A percentile compares a stretch with the other conserved stretches of the same genome.
These are phyloP conservation scores for Mycena kentingensis DNA, from an alignment of 768 basidiomycete species.

Conservation along the genomic window DNA sequence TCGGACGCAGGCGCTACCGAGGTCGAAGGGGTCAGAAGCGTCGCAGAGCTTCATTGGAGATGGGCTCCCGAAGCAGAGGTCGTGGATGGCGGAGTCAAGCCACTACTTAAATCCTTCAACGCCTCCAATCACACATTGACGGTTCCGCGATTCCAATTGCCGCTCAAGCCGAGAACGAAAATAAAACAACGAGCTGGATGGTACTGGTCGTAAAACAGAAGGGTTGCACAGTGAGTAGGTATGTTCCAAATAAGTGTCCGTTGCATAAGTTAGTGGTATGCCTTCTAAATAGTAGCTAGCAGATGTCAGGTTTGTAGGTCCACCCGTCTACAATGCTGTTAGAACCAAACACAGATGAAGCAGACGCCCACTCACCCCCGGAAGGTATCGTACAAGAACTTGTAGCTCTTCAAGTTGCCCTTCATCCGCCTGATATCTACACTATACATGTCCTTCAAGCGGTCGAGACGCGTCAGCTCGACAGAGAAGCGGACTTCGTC, in stretches of 20 bases:
- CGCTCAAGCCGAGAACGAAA: too few relatives aligned
- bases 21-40: not conserved
- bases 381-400: slow-evolving; percentile 76
- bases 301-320: not conserved
- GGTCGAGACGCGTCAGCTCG: slow-evolving; percentile 84
- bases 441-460: slow-evolving; percentile 81
- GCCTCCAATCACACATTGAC: too few relatives aligned
- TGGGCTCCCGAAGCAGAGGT: too few relatives aligned
- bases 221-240: too few relatives aligned
- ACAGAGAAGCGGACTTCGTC: slow-evolving; percentile 94
- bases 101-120: too few relatives aligned
- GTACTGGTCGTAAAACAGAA: too few relatives aligned
- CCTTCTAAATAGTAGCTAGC: too few relatives aligned
- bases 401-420: slow-evolving; percentile 84
- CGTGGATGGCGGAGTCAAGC: too few relatives aligned
- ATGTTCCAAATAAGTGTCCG: too few relatives aligned
- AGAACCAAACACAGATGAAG: not conserved
- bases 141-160: too few relatives aligned
- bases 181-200: too few relatives aligned
- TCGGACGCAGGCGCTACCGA: not conserved
- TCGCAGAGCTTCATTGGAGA: not conserved
- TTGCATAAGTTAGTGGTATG: too few relatives aligned
- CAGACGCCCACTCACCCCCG: slow-evolving; percentile 51
- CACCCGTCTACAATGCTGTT: not conserved
- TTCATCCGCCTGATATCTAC: slow-evolving; percentile 87